phyloP scores from a whole-genome alignment of 2,329 filamentous ascomycete species.

The Clarireedia monteithiana region DNA sequence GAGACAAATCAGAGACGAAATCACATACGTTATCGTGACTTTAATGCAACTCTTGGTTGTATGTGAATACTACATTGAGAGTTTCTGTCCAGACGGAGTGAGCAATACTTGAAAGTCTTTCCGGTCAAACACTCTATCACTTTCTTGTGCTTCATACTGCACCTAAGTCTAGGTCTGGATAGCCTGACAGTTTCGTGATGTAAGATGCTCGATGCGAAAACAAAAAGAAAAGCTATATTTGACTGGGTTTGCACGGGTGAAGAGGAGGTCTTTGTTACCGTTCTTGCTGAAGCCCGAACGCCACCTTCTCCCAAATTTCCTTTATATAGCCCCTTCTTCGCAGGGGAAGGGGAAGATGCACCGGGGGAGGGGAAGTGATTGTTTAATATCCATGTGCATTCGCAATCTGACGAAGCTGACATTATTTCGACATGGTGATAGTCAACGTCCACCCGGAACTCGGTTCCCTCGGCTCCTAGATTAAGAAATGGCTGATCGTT shows the following conservation, averaged over 20 bases:
- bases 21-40: constrained; percentile 2
- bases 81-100: not conserved
- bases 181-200: not conserved
- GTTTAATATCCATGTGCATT: constrained; percentile 1
- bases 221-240: not conserved
- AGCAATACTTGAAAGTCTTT: not conserved
- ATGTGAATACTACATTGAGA: constrained; percentile 7
- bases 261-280: constrained; percentile 1
- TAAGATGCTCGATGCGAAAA: not conserved
- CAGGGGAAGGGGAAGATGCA: constrained; percentile 2
- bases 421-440: not conserved
- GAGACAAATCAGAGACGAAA: constrained; percentile 3
- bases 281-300: not conserved
- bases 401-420: not conserved
- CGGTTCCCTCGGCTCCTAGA: not conserved
- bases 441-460: not conserved
- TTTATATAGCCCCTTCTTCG: not conserved
- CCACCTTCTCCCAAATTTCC: not conserved
- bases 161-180: not conserved
- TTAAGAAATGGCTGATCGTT: not conserved
- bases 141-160: not conserved
- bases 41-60: not conserved
- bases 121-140: not conserved
- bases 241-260: constrained; percentile 1
- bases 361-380: not conserved